Conservation (phyloP, 352 stramenopile species). For the Phytophthora cactorum region DNA sequence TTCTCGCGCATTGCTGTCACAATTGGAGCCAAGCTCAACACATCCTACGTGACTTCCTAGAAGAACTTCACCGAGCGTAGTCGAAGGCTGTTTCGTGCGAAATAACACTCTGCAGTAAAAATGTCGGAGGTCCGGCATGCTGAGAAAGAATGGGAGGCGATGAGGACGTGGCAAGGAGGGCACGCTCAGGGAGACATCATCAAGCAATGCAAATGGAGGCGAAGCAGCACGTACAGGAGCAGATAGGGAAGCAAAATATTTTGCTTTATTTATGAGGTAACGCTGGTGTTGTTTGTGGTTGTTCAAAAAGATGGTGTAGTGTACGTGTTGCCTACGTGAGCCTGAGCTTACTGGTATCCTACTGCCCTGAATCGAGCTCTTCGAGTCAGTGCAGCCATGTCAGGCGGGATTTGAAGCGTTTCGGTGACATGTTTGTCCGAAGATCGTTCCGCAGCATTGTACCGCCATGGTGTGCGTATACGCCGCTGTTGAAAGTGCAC, state of each 20-base stretch:
- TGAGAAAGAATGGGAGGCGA: constrained; percentile 7
- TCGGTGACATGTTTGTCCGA: not conserved
- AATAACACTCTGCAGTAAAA: not conserved
- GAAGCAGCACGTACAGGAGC: constrained; percentile 11
- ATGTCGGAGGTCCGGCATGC: too few relatives aligned
- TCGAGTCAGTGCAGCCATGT: constrained; percentile 6
- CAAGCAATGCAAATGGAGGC: not conserved
- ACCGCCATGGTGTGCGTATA: too few relatives aligned
- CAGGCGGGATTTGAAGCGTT: not conserved
- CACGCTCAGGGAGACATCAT: not conserved
- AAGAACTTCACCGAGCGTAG: not conserved
- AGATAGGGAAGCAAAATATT: constrained; percentile 33
- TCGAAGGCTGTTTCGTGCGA: not conserved
- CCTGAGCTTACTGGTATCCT: too few relatives aligned
- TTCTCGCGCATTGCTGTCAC: constrained; percentile 77
- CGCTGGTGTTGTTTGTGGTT: constrained; percentile 27
- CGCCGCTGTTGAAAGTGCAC: not conserved
- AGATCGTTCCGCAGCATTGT: not conserved
- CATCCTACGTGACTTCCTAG: constrained; percentile 66
- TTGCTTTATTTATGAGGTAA: constrained; percentile 44
- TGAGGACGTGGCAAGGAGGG: constrained; percentile 1
- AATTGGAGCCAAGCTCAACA: constrained; percentile 83
- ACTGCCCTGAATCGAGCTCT: not conserved
- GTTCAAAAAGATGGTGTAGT: not conserved
- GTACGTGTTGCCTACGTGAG: too few relatives aligned